Percentiles rank a stretch among this genome's conserved stretches.
phyloP scores from a whole-genome alignment of 2,329 filamentous ascomycete genomes.

The Aspergillus spinulosporus region DNA sequence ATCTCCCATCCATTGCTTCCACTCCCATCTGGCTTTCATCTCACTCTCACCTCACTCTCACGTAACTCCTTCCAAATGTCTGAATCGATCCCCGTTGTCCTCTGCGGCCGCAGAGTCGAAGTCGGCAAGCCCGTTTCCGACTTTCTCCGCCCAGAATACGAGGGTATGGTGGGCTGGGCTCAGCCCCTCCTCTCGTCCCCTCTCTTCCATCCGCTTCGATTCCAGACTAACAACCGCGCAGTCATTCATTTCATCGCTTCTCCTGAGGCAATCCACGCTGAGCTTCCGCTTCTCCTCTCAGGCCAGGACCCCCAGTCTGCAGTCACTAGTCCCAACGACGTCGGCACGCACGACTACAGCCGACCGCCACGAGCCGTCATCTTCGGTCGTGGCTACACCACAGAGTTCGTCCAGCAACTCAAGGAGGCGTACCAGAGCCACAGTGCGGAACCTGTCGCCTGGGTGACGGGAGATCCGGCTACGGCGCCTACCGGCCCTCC shows the following conservation, averaged over 20 bases:
- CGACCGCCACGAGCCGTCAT: slow-evolving; percentile 27
- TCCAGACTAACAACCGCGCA: slow-evolving; percentile 1
- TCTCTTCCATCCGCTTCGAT: background rate
- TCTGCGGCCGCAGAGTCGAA: background rate
- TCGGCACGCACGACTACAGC: slow-evolving; percentile 31
- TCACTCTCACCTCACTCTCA: too few relatives aligned
- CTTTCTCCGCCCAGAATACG: slow-evolving; percentile 5
- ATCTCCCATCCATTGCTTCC: too few relatives aligned
- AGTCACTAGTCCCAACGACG: slow-evolving; percentile 20
- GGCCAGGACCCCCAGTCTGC: slow-evolving; percentile 19
- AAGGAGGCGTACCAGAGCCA: slow-evolving; percentile 5
- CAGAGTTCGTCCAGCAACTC: slow-evolving; percentile 18
- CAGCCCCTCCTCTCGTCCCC: too few relatives aligned
- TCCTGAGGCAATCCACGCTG: slow-evolving; percentile 19
- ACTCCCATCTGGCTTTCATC: too few relatives aligned
- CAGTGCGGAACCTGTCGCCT: slow-evolving; percentile 16
- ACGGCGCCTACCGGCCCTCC: slow-evolving; percentile 12
- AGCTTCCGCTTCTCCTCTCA: slow-evolving; percentile 27
- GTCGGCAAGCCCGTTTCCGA: background rate
- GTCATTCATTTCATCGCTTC: slow-evolving; percentile 28
- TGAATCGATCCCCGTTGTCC: background rate
- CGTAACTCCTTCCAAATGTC: background rate
- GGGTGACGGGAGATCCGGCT: slow-evolving; percentile 18
- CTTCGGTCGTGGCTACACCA: slow-evolving; percentile 29
- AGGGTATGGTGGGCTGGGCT: background rate